Percentiles rank a stretch among this genome's conserved stretches.
Evolutionary conservation across 2,329 filamentous ascomycete genomes (phyloP).

Genomic region (Leptoxyphium fumago): DNA sequence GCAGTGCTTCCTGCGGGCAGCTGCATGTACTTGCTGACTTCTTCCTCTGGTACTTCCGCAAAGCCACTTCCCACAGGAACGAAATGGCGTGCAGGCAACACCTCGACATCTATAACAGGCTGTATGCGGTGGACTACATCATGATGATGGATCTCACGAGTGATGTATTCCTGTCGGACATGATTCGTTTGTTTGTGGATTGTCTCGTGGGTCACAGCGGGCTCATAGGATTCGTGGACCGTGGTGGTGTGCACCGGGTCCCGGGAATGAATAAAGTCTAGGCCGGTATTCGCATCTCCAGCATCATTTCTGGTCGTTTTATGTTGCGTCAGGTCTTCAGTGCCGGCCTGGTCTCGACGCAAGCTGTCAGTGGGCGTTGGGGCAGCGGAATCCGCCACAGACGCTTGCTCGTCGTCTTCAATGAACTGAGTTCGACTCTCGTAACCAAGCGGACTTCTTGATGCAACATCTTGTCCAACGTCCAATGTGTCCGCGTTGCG

Average conservation of each 20-base stretch:
- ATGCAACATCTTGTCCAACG: too few relatives aligned
- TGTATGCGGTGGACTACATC: constrained; percentile 37
- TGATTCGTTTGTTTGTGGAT: constrained; percentile 31
- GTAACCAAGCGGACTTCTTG: too few relatives aligned
- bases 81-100: constrained; percentile 39
- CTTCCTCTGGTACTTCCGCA: constrained; percentile 31
- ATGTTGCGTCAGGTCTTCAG: too few relatives aligned
- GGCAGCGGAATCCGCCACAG: too few relatives aligned
- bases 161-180: constrained; percentile 32
- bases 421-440: too few relatives aligned
- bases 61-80: constrained; percentile 25
- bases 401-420: too few relatives aligned
- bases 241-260: constrained; percentile 17
- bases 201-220: constrained; percentile 38
- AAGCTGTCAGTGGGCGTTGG: too few relatives aligned
- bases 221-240: constrained; percentile 14
- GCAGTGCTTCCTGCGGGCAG: too few relatives aligned
- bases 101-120: constrained; percentile 39
- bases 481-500: too few relatives aligned
- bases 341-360: constrained; percentile 9
- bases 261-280: too few relatives aligned
- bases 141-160: constrained; percentile 40
- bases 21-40: constrained; percentile 11
- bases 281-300: too few relatives aligned
- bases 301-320: too few relatives aligned